These are phyloP conservation scores for Ophiosphaerella herpotricha DNA, from an alignment of 2,329 filamentous ascomycete species.

Conservation along the genomic window DNA sequence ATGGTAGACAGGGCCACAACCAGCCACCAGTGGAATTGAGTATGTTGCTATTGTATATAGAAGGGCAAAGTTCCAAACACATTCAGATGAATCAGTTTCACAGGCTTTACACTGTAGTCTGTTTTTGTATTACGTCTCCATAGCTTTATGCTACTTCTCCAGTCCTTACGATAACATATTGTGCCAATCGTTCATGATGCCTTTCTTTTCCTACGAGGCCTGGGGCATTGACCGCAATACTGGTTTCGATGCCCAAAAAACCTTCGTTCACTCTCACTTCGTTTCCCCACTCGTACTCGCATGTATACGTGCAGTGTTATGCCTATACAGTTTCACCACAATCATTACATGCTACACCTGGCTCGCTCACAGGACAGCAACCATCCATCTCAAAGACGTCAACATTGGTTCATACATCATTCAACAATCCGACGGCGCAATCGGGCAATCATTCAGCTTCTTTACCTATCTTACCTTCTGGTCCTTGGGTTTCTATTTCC, in stretches of 20 bases:
- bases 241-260: slow-evolving; percentile 55
- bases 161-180: neutral
- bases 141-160: slow-evolving; percentile 1
- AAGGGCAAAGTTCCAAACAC: neutral
- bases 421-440: slow-evolving; percentile 61
- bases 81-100: neutral
- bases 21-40: neutral
- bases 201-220: slow-evolving; percentile 20
- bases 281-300: slow-evolving; percentile 67
- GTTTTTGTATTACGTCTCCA: neutral
- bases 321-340: slow-evolving; percentile 69
- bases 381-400: slow-evolving; percentile 27
- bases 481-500: slow-evolving; percentile 78
- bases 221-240: slow-evolving; percentile 21
- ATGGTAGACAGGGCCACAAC: neutral
- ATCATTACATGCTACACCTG: slow-evolving; percentile 70
- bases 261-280: slow-evolving; percentile 80
- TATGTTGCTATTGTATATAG: neutral
- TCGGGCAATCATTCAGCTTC: slow-evolving; percentile 69
- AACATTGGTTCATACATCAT: slow-evolving; percentile 58
- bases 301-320: slow-evolving; percentile 54
- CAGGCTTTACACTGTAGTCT: neutral
- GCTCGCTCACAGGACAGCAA: slow-evolving; percentile 40
- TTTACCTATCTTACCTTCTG: slow-evolving; percentile 82
- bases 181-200: slow-evolving; percentile 9